These are phyloP conservation scores for Mycena rebaudengoi DNA, from an alignment of 768 basidiomycete genomes.

Conservation along the genomic window DNA sequence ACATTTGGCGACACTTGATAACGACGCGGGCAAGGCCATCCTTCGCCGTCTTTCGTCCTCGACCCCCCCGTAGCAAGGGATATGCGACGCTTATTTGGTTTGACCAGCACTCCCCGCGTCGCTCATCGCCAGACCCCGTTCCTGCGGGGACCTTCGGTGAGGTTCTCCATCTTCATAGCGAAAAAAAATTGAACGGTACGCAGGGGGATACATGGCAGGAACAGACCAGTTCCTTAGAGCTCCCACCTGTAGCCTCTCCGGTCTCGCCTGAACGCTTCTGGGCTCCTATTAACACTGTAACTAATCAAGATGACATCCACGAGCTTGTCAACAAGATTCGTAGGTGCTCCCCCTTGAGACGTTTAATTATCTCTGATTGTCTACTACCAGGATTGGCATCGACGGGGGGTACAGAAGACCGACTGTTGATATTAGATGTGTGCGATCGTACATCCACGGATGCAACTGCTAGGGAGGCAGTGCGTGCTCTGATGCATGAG, in stretches of 20 bases:
- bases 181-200: not conserved
- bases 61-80: not conserved
- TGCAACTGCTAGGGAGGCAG: slow-evolving; percentile 18
- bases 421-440: slow-evolving; percentile 20
- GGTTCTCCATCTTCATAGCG: not conserved
- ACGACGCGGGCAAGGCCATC: not conserved
- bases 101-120: not conserved
- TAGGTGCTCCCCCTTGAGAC: not conserved
- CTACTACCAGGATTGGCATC: no score
- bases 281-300: slow-evolving; percentile 25
- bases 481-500: slow-evolving; percentile 22
- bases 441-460: slow-evolving; percentile 21
- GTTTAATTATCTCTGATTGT: no score
- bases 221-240: not conserved
- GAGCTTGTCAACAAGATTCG: slow-evolving; percentile 26
- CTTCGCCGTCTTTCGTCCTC: not conserved
- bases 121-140: slow-evolving; percentile 13
- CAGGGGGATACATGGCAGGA: not conserved
- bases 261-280: slow-evolving; percentile 14
- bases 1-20: no score
- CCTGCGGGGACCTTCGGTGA: slow-evolving; percentile 4
- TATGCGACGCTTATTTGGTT: slow-evolving; percentile 25
- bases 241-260: not conserved
- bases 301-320: slow-evolving; percentile 22
- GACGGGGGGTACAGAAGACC: slow-evolving; percentile 25